Evolutionary conservation across 495 filamentous ascomycete species (phyloP), one percentile per base, ranked within the genome.

Genomic region (Xylaria venustula): DNA sequence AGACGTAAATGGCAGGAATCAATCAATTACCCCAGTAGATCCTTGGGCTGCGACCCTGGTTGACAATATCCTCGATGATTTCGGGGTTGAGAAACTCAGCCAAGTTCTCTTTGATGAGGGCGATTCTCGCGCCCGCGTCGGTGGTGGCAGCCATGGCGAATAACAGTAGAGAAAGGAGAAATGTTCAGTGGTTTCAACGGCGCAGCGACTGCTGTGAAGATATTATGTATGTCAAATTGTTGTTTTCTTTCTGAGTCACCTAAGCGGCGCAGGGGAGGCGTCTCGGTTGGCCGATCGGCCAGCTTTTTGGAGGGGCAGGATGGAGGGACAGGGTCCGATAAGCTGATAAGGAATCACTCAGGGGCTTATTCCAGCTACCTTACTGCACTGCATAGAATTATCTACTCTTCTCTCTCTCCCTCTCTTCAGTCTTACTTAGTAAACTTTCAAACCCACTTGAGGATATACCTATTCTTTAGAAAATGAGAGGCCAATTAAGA

Each of bases 51-150:
- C 87, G 79, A n/a, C 88, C 83, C 71, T 94, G 81, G 11, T 85
- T 84, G 50, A 97, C 75, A 53, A 88, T 78, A 58, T 84, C 78
- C 70, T 94, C 88, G 59, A 98, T 88, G 50, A 97, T 87, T 67
- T 97, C 91, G 22, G 85, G 85, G 64, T 93, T 92, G 48, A 98
- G 83, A 34, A 93, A 75, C 79, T 98, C 94, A 54, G 85, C 84
- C 49, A 97, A 79, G 70, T 93, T 93, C 62, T 86, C 84, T 17
- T 79, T 82, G 71, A 98, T 97, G 62, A 97, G 83, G 47, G 81
- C 81, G 53, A 92, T 77, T 46, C 69, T 72, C 67, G 77, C 76
- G 37, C 69, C 59, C 42, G 74, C 48, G 30, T 23, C 60, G 52
- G 61, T 62, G 52, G 61, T 42, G 50, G 42, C 20, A 23, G 59